phyloP scores from a whole-genome alignment of 2,329 filamentous ascomycete species.

The Escovopsis weberi region DNA sequence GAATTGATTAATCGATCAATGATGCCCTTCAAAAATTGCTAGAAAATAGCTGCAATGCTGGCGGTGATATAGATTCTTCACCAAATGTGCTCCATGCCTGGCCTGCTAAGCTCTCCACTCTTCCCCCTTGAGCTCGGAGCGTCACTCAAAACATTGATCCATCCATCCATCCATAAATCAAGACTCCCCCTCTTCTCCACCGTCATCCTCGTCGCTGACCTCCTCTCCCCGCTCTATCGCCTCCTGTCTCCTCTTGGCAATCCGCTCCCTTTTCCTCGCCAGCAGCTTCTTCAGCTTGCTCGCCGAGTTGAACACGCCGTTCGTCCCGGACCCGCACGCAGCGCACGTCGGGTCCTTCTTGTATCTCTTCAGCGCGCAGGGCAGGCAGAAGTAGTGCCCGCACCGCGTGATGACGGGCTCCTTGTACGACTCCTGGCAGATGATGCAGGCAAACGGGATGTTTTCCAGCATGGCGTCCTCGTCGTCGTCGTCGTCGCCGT shows the following conservation, averaged over 20 bases:
- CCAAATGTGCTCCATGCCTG: too few species aligned
- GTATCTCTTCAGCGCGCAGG: slow-evolving; percentile 76
- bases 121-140: too few species aligned
- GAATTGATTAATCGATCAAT: too few species aligned
- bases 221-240: slow-evolving; percentile 37
- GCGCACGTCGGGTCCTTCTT: slow-evolving; percentile 76
- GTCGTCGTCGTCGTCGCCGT: slow-evolving; percentile 31
- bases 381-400: slow-evolving; percentile 90
- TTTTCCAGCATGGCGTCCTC: slow-evolving; percentile 63
- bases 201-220: slow-evolving; percentile 29
- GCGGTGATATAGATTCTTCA: too few species aligned
- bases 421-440: slow-evolving; percentile 67
- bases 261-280: slow-evolving; percentile 53
- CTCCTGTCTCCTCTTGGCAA: slow-evolving; percentile 40
- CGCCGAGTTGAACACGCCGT: slow-evolving; percentile 79
- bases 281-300: slow-evolving; percentile 71
- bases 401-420: slow-evolving; percentile 77
- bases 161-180: too few species aligned
- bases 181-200: too few species aligned
- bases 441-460: slow-evolving; percentile 81
- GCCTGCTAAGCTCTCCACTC: too few species aligned
- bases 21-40: too few species aligned
- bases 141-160: too few species aligned
- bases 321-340: slow-evolving; percentile 70
- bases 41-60: too few species aligned